phyloP scores from a whole-genome alignment of 1,284 basidiomycete genomes.

The Ceratobasidium sp. region DNA sequence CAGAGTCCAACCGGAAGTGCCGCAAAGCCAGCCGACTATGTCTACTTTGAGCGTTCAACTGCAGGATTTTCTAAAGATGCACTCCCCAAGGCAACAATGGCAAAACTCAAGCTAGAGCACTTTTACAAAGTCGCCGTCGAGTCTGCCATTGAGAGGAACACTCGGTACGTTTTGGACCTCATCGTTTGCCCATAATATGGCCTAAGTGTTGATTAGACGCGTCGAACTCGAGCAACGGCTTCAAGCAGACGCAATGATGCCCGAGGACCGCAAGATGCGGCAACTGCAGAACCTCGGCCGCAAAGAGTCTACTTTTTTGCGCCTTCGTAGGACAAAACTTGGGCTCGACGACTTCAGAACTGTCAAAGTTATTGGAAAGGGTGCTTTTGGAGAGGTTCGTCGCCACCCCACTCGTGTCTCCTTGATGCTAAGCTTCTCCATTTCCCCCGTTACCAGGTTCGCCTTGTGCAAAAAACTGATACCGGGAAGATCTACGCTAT shows the following conservation, averaged over 20 bases:
- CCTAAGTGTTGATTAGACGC: conserved; percentile 67
- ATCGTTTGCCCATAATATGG: not conserved
- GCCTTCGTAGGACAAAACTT: conserved; percentile 92
- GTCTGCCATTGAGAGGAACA: conserved; percentile 89
- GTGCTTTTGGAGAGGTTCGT: conserved; percentile 94
- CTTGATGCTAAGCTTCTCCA: conserved; percentile 28
- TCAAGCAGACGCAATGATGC: conserved; percentile 75
- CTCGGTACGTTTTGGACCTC: conserved; percentile 66
- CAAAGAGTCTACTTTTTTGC: conserved; percentile 91
- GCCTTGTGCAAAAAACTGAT: conserved; percentile 96
- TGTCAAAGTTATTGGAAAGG: conserved; percentile 99
- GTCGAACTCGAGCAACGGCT: conserved; percentile 94
- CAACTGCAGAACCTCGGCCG: conserved; percentile 92
- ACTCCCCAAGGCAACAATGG: conserved; percentile 91
- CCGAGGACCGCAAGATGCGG: conserved; percentile 89
- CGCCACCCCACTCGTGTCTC: not conserved
- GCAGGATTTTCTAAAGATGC: conserved; percentile 88
- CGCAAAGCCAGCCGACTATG: conserved; percentile 70
- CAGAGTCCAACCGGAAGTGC: conserved; percentile 40
- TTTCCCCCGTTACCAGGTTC: conserved; percentile 67
- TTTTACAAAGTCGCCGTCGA: conserved; percentile 98
- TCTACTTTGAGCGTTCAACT: conserved; percentile 94
- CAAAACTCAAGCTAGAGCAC: conserved; percentile 97
- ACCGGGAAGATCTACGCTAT: conserved; percentile 99
- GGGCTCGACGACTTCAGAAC: conserved; percentile 95